A percentile compares a stretch with the other conserved stretches of the same genome.
These are phyloP conservation scores for Calycina marina DNA, from an alignment of 2,329 filamentous ascomycete genomes.

Conservation along the genomic window DNA sequence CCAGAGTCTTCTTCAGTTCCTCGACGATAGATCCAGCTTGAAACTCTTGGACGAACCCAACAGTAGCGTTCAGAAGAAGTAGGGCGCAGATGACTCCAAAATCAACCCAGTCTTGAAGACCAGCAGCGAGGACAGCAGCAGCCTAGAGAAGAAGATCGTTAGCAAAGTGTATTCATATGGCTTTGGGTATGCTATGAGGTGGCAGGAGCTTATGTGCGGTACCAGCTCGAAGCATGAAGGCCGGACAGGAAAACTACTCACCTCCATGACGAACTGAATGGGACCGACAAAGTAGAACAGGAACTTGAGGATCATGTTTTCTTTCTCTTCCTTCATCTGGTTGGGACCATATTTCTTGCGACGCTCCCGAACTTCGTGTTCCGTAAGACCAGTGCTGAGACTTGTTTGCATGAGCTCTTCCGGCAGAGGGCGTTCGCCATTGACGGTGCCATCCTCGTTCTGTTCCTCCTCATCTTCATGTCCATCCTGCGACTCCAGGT, in stretches of 20 bases:
- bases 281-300: constrained; percentile 70
- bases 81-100: constrained; percentile 82
- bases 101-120: constrained; percentile 82
- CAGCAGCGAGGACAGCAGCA: constrained; percentile 66
- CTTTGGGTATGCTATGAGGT: no score
- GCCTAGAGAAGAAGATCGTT: constrained; percentile 20
- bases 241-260: constrained; percentile 24
- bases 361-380: constrained; percentile 46
- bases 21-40: constrained; percentile 85
- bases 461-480: constrained; percentile 50
- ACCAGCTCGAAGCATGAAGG: neutral
- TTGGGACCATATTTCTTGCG: constrained; percentile 70
- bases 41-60: constrained; percentile 82
- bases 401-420: constrained; percentile 70
- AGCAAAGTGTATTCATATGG: constrained; percentile 1
- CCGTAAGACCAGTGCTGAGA: constrained; percentile 55
- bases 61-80: constrained; percentile 67
- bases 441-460: constrained; percentile 35
- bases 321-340: constrained; percentile 83
- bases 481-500: constrained; percentile 71
- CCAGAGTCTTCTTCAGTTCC: constrained; percentile 79
- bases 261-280: constrained; percentile 91
- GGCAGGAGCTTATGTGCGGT: no score
- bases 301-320: constrained; percentile 75
- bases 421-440: constrained; percentile 45